Base-by-base conservation (phyloP, 208 protist genomes). In the Phytomonas sp. region DNA sequence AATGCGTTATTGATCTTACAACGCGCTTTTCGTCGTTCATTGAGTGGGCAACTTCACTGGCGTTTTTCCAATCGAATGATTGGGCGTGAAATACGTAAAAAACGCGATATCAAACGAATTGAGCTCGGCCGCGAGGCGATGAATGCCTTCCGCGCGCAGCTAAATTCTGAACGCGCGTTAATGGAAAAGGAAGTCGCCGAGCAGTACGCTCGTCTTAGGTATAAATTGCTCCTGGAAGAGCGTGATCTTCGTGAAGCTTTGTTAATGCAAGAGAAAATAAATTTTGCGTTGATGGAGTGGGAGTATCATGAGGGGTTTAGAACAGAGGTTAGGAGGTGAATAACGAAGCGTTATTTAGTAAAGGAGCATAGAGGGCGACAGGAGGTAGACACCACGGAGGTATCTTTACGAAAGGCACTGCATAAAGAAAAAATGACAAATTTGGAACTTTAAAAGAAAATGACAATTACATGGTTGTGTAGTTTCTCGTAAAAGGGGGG, bases 31-130 rank as follows among this genome's bases (percentile, higher is more conserved):
- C 76, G 72, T 12, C 72, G 66, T 31, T 85, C 70, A 32, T 69
- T 77, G 59, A 67, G 65, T 16, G 84, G 84, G 4, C 71, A 68
- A 10, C 71, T 92, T 12, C 86, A 86, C 26, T 91, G 86, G 79
- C 85, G 76, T 8, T 72, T 56, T 42, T 85, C 84, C 4, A 79
- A 94, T 72, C 49, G 64, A 30, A 63, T 63, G 29, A 60, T 94
- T 60, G 86, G 86, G n/a, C 68, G 77, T 31, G 81, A 83, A 29
- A 78, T 94, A 23, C 75, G 70, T 56, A 67, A 82, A 33, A 26
- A 34, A 12, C 86, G 88, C 34, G 74, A 84, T 64, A 40, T 29
- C 14, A 59, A 52, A 36, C 77, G 81, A 42, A 83, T 94, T 56
- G 49, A 70, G 16, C 66, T 65, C 26, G 86, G 86, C 12, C 59